These are phyloP conservation scores for Phlebiopsis gigantea DNA, from an alignment of 768 basidiomycete species.

Conservation along the genomic window DNA sequence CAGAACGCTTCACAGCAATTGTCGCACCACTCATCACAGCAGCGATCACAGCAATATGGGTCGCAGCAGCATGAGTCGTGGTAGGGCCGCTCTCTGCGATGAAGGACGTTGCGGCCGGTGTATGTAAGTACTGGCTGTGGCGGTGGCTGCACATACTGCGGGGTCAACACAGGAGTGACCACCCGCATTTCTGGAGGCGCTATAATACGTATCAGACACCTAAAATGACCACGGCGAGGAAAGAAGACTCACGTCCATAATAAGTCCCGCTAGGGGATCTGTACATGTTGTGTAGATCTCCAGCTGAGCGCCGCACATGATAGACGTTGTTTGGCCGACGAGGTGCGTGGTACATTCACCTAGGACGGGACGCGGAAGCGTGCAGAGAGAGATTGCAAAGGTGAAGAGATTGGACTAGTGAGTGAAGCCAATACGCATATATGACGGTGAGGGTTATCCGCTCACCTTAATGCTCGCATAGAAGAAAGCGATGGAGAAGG, in stretches of 20 bases:
- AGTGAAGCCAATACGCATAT: slow-evolving; percentile 13
- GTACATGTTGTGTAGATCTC: slow-evolving; percentile 18
- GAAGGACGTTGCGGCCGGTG: slow-evolving; percentile 13
- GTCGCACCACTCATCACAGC: slow-evolving; percentile 14
- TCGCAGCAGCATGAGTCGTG: slow-evolving; percentile 11
- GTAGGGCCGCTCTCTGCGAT: slow-evolving; percentile 9
- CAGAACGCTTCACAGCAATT: slow-evolving; percentile 13
- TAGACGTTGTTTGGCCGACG: slow-evolving; percentile 22
- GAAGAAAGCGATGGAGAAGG: slow-evolving; percentile 8
- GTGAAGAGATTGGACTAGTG: background rate
- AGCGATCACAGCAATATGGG: slow-evolving; percentile 14
- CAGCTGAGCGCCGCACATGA: slow-evolving; percentile 16
- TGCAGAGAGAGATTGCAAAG: background rate
- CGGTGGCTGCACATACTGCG: slow-evolving; percentile 21
- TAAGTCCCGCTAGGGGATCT: slow-evolving; percentile 18
- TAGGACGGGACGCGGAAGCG: background rate
- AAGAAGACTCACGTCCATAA: slow-evolving; percentile 19
- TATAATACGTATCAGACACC: background rate
- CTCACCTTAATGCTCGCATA: slow-evolving; percentile 6
- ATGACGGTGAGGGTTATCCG: slow-evolving; percentile 10
- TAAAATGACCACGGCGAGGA: background rate
- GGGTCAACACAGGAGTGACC: slow-evolving; percentile 12
- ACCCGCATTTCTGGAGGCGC: slow-evolving; percentile 25
- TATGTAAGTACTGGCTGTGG: slow-evolving; percentile 22
- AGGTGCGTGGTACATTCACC: slow-evolving; percentile 17